A percentile compares a stretch with the other conserved stretches of the same genome.
Conservation (phyloP, 1,284 basidiomycete species). For the Caloboletus inedulis region DNA sequence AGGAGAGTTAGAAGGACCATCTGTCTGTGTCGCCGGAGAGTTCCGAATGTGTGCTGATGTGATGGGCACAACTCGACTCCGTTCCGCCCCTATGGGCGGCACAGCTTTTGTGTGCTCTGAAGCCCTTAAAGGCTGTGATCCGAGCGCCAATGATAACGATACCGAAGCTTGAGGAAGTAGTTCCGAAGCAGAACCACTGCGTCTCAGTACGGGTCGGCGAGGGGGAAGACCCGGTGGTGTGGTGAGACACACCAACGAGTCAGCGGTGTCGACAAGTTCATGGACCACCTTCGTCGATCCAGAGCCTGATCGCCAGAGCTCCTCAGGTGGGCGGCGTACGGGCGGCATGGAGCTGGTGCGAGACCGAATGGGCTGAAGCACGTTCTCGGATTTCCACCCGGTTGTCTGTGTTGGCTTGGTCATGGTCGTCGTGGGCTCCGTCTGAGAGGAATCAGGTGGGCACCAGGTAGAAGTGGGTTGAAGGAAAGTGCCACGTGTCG, state of each 20-base stretch:
- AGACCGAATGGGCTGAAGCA: conserved; percentile 18
- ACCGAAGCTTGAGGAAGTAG: conserved; percentile 11
- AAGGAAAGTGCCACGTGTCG: conserved; percentile 8
- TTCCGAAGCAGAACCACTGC: conserved; percentile 4
- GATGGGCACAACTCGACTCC: conserved; percentile 23
- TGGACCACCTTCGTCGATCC: conserved; percentile 1
- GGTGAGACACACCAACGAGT: not conserved
- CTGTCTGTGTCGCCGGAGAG: not conserved
- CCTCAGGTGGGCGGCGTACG: conserved; percentile 16
- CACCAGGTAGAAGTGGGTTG: conserved; percentile 12
- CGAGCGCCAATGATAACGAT: conserved; percentile 27
- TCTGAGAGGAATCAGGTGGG: conserved; percentile 2
- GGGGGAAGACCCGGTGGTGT: conserved; percentile 23
- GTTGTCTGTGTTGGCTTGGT: conserved; percentile 2
- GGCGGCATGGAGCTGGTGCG: conserved; percentile 16
- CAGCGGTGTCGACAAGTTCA: not conserved
- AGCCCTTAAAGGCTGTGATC: conserved; percentile 27
- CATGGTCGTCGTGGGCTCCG: conserved; percentile 5
- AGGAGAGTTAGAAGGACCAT: not conserved
- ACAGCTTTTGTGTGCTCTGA: conserved; percentile 23
- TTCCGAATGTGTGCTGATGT: conserved; percentile 10
- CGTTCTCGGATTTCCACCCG: conserved; percentile 20
- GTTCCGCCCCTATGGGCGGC: conserved; percentile 32
- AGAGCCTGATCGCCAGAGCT: conserved; percentile 21
- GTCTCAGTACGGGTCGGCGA: conserved; percentile 7